phyloP scores from a whole-genome alignment of 2,329 filamentous ascomycete species.

The Xylariaceae sp. region DNA sequence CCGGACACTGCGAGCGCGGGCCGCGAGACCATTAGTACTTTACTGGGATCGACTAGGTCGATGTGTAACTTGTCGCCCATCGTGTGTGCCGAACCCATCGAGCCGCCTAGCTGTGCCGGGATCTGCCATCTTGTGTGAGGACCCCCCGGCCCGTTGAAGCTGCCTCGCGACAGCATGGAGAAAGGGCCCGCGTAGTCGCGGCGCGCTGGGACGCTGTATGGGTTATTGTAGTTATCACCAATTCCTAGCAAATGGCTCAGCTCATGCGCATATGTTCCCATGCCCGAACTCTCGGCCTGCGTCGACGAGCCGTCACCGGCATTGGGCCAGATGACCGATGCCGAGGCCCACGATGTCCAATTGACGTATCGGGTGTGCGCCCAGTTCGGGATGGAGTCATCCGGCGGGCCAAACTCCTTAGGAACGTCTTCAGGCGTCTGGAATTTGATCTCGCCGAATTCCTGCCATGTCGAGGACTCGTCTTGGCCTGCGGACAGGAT shows the following conservation, averaged over 20 bases:
- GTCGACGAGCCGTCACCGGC: slow-evolving; percentile 59
- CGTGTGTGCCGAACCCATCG: slow-evolving; percentile 59
- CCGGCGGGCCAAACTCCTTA: slow-evolving; percentile 56
- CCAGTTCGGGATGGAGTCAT: slow-evolving; percentile 51
- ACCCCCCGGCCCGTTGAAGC: slow-evolving; percentile 60
- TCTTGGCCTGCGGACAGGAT: slow-evolving; percentile 62
- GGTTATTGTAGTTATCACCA: slow-evolving; percentile 63
- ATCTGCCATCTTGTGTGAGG: slow-evolving; percentile 61
- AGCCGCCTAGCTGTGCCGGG: slow-evolving; percentile 54
- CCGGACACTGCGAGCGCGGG: slow-evolving; percentile 51
- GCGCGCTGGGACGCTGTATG: slow-evolving; percentile 52
- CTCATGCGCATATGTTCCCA: slow-evolving; percentile 61
- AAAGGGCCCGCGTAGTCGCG: slow-evolving; percentile 59
- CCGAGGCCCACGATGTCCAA: slow-evolving; percentile 61
- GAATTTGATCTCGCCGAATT: slow-evolving; percentile 63
- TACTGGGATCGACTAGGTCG: slow-evolving; percentile 52
- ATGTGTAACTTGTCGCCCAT: slow-evolving; percentile 61
- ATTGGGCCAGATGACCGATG: slow-evolving; percentile 60
- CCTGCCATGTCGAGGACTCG: slow-evolving; percentile 62
- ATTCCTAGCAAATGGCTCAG: slow-evolving; percentile 59
- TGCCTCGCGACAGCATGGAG: slow-evolving; percentile 59
- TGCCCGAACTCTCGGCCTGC: slow-evolving; percentile 60
- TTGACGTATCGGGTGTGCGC: slow-evolving; percentile 58
- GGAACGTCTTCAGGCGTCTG: slow-evolving; percentile 54
- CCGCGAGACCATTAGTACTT: slow-evolving; percentile 53